A percentile compares a stretch with the other conserved stretches of the same genome.
phyloP scores from a whole-genome alignment of 106 monocot genomes.

The Dioscorea zingiberensis region DNA sequence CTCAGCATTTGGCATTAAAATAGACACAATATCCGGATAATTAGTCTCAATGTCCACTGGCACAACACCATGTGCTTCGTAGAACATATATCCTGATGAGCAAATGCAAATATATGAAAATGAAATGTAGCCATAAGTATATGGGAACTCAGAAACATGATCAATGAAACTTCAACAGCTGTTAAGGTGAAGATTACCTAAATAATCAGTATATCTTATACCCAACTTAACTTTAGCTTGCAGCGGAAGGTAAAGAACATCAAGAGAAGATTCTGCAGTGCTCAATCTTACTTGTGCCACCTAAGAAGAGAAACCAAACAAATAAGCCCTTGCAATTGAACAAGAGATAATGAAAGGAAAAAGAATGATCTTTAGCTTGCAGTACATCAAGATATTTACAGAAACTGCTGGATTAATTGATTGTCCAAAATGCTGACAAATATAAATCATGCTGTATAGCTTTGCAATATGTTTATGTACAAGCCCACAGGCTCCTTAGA shows the following conservation, averaged over 20 bases:
- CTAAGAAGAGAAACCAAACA: slow-evolving; percentile 25
- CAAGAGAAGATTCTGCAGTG: slow-evolving; percentile 28
- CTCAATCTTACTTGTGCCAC: slow-evolving; percentile 73
- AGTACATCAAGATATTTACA: too few relatives aligned
- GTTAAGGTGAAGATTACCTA: slow-evolving; percentile 45
- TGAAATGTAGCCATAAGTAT: not conserved
- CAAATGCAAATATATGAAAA: slow-evolving; percentile 3
- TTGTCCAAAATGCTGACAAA: too few relatives aligned
- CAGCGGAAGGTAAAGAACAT: slow-evolving; percentile 45
- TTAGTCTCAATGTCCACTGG: slow-evolving; percentile 73
- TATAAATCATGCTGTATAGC: too few relatives aligned
- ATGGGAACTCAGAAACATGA: not conserved
- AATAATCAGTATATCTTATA: slow-evolving; percentile 62
- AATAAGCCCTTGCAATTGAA: not conserved
- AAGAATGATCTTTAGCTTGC: too few relatives aligned
- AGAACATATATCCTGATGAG: slow-evolving; percentile 62
- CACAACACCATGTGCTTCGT: slow-evolving; percentile 72
- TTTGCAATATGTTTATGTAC: too few relatives aligned
- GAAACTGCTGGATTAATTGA: too few relatives aligned
- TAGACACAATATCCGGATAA: slow-evolving; percentile 67
- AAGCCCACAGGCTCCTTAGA: too few relatives aligned
- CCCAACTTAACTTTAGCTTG: slow-evolving; percentile 55
- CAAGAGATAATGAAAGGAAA: too few relatives aligned
- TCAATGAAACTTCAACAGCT: not conserved
- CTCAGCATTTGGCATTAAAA: slow-evolving; percentile 26